A percentile compares a stretch with the other conserved stretches of the same genome.
Evolutionary conservation across 768 basidiomycete genomes (phyloP).

Genomic region (Artomyces pyxidatus): DNA sequence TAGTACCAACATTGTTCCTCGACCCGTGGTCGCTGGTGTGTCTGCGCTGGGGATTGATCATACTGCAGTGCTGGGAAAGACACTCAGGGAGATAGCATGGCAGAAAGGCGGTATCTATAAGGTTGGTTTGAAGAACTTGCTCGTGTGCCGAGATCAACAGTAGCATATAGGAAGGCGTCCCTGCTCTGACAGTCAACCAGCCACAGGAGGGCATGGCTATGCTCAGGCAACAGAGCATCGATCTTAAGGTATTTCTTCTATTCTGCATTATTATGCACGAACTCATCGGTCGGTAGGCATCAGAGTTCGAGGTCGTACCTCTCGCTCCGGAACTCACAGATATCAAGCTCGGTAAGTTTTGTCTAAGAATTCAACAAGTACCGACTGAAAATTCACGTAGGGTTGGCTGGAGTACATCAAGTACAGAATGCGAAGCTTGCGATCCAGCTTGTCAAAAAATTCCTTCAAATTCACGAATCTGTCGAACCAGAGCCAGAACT

Average conservation of each 20-base stretch:
- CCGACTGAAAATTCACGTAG: too few species aligned
- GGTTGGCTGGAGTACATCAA: conserved; percentile 84
- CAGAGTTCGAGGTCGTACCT: conserved; percentile 60
- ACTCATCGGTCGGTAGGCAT: conserved; percentile 36
- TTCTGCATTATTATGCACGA: not conserved
- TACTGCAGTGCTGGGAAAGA: conserved; percentile 78
- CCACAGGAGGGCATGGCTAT: conserved; percentile 59
- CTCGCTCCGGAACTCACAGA: conserved; percentile 38
- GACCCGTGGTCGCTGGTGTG: conserved; percentile 83
- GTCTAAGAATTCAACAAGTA: not conserved
- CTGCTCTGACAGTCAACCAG: conserved; percentile 80
- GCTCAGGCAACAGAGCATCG: conserved; percentile 56
- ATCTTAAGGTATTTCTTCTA: conserved; percentile 44
- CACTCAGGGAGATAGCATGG: conserved; percentile 81
- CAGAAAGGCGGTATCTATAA: conserved; percentile 98
- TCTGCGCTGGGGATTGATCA: conserved; percentile 93
- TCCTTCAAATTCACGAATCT: conserved; percentile 37
- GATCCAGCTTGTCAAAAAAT: conserved; percentile 58
- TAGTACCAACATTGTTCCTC: conserved; percentile 91
- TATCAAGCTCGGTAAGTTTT: conserved; percentile 52
- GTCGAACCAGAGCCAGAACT: conserved; percentile 29
- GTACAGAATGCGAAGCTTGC: conserved; percentile 83
- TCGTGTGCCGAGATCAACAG: not conserved
- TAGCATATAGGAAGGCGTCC: conserved; percentile 54
- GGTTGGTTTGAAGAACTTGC: conserved; percentile 29